Conservation (phyloP, 768 basidiomycete genomes). For the Polyporus arcularius region DNA sequence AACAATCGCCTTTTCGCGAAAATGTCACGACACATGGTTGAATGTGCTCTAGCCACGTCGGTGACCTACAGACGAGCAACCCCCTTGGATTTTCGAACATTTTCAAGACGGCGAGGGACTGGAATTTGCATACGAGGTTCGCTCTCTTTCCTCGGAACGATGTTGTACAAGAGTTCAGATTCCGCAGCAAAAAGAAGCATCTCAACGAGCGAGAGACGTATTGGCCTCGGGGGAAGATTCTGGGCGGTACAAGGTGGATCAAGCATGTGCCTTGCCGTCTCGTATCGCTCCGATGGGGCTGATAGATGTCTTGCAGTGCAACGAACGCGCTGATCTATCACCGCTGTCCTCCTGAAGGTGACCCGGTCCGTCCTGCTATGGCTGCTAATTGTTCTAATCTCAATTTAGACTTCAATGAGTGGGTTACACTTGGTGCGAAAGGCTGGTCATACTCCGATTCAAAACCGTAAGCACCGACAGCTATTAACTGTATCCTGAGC, state of each 20-base stretch:
- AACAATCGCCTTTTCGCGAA: background rate
- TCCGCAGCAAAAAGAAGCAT: background rate
- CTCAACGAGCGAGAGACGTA: conserved; percentile 18
- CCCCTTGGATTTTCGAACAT: conserved; percentile 30
- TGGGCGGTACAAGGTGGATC: conserved; percentile 29
- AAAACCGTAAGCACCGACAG: too few species aligned
- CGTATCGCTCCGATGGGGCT: too few species aligned
- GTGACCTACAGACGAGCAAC: conserved; percentile 20
- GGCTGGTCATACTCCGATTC: too few species aligned
- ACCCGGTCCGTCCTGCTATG: background rate
- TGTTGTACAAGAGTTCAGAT: background rate
- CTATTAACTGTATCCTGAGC: too few species aligned
- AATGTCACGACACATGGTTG: background rate
- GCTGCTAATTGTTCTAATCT: background rate
- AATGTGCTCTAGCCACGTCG: conserved; percentile 7
- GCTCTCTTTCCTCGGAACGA: background rate
- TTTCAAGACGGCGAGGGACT: conserved; percentile 50
- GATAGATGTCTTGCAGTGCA: conserved; percentile 8
- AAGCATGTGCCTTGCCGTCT: too few species aligned
- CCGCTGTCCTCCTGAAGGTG: conserved; percentile 27
- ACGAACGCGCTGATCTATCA: conserved; percentile 31
- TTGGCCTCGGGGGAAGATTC: conserved; percentile 28
- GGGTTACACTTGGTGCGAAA: conserved; percentile 22
- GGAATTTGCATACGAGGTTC: conserved; percentile 20
- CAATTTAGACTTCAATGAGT: conserved; percentile 24